Evolutionary conservation across 345 rosid species (phyloP), one percentile per base, ranked within the genome.

Genomic region (Populus simonii): DNA sequence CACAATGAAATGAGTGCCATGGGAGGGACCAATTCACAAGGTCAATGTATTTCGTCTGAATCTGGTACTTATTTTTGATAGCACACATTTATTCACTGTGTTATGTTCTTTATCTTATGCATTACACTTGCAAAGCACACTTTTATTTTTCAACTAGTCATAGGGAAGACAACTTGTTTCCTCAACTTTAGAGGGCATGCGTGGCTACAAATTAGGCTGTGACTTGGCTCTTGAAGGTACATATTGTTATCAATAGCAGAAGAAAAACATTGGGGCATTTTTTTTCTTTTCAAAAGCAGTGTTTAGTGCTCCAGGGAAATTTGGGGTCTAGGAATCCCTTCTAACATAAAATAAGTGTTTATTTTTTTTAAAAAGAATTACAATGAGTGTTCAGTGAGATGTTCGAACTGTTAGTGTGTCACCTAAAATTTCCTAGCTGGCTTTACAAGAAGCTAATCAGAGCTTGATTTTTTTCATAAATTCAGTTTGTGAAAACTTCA

Each of bases 1-100:
- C 83, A 75, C 72, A 80, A 66, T 76, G 82, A 84, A 69, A 68
- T 80, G 76, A 69, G 74, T 27, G 70, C 84, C 49, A 68, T 38
- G 18, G 79, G 85, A 68, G 87, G 79, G 73, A 69, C 74, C 38
- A 84, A 74, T 74, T 80, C 87, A 70, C 85, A 80, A 67, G 88
- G 80, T 70, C 90, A 80, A 75, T 82, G 82, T 80, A 74, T 85
- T 74, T 84, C 86, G 8, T 72, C 86, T 27, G 86, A 87, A 69
- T 85, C 83, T 76, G 88, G 90, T 87, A 78, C 35, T 23, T 38
- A 39, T 36, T 49, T 80, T 55, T 55, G 75, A 53, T 75, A 75
- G 63, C 61, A 63, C 35, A 8, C 17, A 70, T 57, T 29, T 31
- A 43, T 43, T 31, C 29, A 57, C 25, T 68, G 41, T 55, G 22